These are phyloP conservation scores for Eimeria falciformis DNA, from an alignment of 169 alveolate species.

Conservation along the genomic window DNA sequence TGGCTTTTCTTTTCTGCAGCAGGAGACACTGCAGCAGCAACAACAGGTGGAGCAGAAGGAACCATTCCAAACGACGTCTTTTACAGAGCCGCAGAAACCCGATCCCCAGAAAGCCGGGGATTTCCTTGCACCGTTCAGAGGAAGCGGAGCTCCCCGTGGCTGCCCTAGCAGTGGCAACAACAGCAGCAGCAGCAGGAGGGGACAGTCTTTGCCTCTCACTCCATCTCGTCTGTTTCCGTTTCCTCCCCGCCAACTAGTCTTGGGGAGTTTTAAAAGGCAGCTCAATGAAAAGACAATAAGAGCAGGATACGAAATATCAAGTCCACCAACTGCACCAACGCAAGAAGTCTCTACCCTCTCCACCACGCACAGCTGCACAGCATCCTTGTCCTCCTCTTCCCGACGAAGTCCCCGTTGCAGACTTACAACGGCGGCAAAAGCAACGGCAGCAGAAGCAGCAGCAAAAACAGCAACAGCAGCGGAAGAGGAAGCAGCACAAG, in stretches of 20 bases:
- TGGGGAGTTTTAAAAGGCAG: no score
- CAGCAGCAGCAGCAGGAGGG: slow-evolving; percentile 28
- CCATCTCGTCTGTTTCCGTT: no score
- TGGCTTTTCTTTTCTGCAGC: background rate
- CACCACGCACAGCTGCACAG: slow-evolving; percentile 14
- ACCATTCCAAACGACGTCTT: background rate
- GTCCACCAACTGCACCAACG: background rate
- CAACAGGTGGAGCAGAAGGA: slow-evolving; percentile 12
- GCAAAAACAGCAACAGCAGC: slow-evolving; percentile 31
- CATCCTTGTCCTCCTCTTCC: background rate
- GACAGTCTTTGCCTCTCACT: background rate
- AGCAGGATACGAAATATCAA: background rate
- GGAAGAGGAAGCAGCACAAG: background rate
- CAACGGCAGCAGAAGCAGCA: slow-evolving; percentile 6
- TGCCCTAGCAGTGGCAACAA: slow-evolving; percentile 13
- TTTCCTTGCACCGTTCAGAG: background rate
- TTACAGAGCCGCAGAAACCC: background rate
- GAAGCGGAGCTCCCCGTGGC: background rate
- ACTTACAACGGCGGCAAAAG: background rate
- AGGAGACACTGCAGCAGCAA: slow-evolving; percentile 1
- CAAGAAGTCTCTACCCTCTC: background rate
- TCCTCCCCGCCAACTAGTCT: no score
- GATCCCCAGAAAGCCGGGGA: background rate
- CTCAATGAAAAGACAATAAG: no score
- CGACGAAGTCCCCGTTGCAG: no score